A percentile compares a stretch with the other conserved stretches of the same genome.
Conservation (phyloP, 352 stramenopile genomes). For the Pythium volutum region DNA sequence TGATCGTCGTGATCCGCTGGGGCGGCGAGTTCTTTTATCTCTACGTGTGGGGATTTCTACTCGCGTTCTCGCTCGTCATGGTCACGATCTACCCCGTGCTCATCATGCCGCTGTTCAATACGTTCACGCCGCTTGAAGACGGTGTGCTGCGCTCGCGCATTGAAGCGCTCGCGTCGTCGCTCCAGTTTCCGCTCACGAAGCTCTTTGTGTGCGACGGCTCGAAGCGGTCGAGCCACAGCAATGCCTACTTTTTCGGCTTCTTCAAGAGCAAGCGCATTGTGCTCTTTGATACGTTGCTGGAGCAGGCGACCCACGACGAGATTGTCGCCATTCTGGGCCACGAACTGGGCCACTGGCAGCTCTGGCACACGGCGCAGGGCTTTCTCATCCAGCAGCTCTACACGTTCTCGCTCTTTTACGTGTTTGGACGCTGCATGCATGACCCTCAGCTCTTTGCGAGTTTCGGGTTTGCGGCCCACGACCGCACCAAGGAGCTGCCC, state of each 20-base stretch:
- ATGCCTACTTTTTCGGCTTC: conserved; percentile 92
- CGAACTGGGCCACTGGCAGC: conserved; percentile 96
- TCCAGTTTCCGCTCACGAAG: conserved; percentile 96
- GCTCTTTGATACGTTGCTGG: conserved; percentile 96
- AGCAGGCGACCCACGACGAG: conserved; percentile 91
- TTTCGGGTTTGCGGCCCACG: conserved; percentile 60
- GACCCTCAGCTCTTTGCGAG: conserved; percentile 60
- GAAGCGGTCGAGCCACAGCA: conserved; percentile 93
- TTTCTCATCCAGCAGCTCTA: conserved; percentile 94
- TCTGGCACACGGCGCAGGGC: conserved; percentile 92
- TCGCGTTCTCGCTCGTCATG: conserved; percentile 93
- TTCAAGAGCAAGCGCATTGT: conserved; percentile 97
- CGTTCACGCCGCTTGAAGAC: conserved; percentile 85
- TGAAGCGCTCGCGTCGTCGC: conserved; percentile 86
- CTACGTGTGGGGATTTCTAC: conserved; percentile 96
- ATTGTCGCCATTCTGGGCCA: conserved; percentile 96
- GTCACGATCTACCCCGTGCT: conserved; percentile 94
- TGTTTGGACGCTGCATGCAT: conserved; percentile 82
- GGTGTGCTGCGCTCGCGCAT: conserved; percentile 91
- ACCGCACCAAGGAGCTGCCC: conserved; percentile 28
- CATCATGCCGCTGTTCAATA: conserved; percentile 99
- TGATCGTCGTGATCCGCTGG: conserved; percentile 77
- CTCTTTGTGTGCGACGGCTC: conserved; percentile 98
- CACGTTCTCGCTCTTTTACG: conserved; percentile 68
- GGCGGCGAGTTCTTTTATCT: conserved; percentile 73